Conservation (phyloP, 1,284 basidiomycete species). For the Cutaneotrichosporon mucoides region DNA sequence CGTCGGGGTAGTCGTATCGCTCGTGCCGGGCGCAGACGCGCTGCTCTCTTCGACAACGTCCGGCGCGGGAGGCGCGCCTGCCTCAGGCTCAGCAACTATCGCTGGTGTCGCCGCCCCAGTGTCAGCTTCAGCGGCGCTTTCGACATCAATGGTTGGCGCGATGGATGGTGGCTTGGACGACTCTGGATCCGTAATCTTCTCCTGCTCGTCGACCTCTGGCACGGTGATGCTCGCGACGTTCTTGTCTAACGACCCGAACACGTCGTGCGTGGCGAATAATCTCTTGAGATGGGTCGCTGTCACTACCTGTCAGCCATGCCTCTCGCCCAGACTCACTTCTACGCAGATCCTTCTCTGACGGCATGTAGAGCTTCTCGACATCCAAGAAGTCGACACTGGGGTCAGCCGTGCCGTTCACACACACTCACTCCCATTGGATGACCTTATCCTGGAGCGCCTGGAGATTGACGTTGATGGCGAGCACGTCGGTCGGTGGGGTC, state of each 20-base stretch:
- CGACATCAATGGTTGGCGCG: not conserved
- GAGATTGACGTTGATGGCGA: constrained; percentile 82
- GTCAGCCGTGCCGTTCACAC: constrained; percentile 3
- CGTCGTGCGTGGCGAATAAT: constrained; percentile 53
- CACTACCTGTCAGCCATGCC: constrained; percentile 25
- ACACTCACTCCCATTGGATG: constrained; percentile 76
- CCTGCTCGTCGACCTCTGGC: constrained; percentile 71
- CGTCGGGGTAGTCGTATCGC: constrained; percentile 9
- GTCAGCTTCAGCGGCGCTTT: not conserved
- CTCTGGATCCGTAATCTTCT: constrained; percentile 16
- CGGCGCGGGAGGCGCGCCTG: not conserved
- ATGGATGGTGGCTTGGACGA: not conserved
- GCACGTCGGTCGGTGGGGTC: constrained; percentile 73
- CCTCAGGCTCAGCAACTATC: not conserved
- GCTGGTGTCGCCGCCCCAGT: not conserved
- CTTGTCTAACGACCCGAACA: constrained; percentile 42
- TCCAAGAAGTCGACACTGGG: constrained; percentile 52
- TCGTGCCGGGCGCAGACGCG: not conserved
- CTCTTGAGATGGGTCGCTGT: constrained; percentile 51
- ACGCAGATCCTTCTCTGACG: constrained; percentile 48
- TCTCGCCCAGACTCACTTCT: constrained; percentile 27
- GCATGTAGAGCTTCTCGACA: constrained; percentile 53
- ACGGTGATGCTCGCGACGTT: constrained; percentile 55
- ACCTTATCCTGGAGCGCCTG: constrained; percentile 87
- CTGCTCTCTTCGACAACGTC: not conserved